Base-by-base conservation (phyloP, 1,284 basidiomycete species). In the Agroathelia rolfsii region DNA sequence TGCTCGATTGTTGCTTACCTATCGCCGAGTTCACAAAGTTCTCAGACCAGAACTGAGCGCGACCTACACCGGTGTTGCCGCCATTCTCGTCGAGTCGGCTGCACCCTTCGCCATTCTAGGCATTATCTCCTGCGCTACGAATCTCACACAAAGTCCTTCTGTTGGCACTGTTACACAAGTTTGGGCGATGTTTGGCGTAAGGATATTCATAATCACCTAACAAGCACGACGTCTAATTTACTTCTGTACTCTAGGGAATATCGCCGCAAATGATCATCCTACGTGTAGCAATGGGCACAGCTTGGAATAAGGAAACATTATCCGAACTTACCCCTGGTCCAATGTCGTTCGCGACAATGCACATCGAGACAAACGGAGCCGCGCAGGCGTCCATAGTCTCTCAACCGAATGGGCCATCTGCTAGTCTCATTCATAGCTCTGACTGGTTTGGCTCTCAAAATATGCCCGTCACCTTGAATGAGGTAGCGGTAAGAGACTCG, bases 51-150 rank as follows among this genome's bases (percentile, higher is more conserved):
- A 43, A 14, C 37, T 41, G 26, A 41, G 39, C 6, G 36, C 41
- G 9, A 32, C 35, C 20, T 53, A 54, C 28, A 46, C 46, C 2
- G 40, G 51, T 14, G 39, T 48, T 14, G 35, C 43, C 3, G 47
- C 49, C 6, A 48, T 52, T 14, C 37, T 56, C 11, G 35, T 53
- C 17, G 54, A 55, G 35, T 48, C 50, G 4, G 50, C 53, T 0
- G 15, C 49, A 2, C 49, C 50, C 2, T 49, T 47, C 34, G 49
- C 48, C 2, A 24, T 50, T n/a, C 38, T 49, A 13, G 41, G 42
- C 3, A 38, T 51, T 9, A 37, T 52, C 1, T 42, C 52, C 7
- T 39, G 52, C 5, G n/a, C n/a, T n/a, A n/a, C n/a, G n/a, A n/a
- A n/a, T n/a, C n/a, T n/a, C n/a, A n/a, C n/a, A n/a, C n/a, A n/a